Evolutionary conservation across 208 protist species (phyloP).

Genomic region (Kentomonas sorsogonicus): DNA sequence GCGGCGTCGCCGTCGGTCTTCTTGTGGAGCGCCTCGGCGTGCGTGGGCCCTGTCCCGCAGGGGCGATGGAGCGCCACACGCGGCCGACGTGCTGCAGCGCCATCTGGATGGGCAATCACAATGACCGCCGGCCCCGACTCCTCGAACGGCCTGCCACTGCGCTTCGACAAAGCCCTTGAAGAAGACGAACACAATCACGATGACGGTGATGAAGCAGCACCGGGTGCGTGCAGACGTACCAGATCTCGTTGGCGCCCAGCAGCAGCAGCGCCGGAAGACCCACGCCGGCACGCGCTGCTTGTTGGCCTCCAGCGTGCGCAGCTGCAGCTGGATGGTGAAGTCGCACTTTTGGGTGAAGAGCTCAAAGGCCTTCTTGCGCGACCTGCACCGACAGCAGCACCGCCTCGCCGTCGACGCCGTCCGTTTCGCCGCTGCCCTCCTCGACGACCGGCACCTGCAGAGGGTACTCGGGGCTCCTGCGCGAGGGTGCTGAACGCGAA

Average conservation of each 20-base stretch:
- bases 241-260: conserved; percentile 79
- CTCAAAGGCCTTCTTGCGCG: conserved; percentile 55
- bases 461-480: conserved; percentile 31
- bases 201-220: conserved; percentile 46
- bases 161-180: conserved; percentile 56
- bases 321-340: conserved; percentile 78
- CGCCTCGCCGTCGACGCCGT: conserved; percentile 23
- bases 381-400: conserved; percentile 62
- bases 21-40: background rate
- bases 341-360: conserved; percentile 71
- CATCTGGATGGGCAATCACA: conserved; percentile 38
- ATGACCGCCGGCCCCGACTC: conserved; percentile 59
- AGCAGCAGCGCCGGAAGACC: conserved; percentile 61
- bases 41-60: background rate
- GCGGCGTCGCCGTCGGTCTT: background rate
- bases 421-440: conserved; percentile 13
- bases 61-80: too few relatives aligned
- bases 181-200: conserved; percentile 47
- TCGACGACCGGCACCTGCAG: conserved; percentile 20
- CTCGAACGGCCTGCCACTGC: conserved; percentile 73
- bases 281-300: conserved; percentile 66
- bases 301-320: conserved; percentile 55
- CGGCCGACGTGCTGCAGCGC: background rate
- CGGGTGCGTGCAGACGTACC: conserved; percentile 71
- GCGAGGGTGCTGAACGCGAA: conserved; percentile 47